These are phyloP conservation scores for Syzygium syzygioides DNA, from an alignment of 441 rosid species.

Conservation along the genomic window DNA sequence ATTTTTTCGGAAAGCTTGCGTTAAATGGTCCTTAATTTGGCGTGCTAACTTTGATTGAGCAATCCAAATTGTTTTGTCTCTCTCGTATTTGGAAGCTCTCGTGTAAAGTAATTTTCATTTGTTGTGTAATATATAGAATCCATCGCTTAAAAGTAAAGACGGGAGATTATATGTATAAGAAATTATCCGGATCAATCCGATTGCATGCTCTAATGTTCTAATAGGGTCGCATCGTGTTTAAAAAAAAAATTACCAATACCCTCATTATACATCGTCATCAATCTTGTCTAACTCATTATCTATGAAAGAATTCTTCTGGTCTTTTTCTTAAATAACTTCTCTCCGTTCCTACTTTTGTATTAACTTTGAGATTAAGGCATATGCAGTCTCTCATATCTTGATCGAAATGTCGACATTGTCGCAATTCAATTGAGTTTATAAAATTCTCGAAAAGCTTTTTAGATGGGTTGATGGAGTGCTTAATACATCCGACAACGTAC, in stretches of 20 bases:
- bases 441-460: no score
- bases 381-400: no score
- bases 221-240: neutral
- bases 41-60: neutral
- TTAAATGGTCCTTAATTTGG: no score
- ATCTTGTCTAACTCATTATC: neutral
- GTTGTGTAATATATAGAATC: neutral
- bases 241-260: neutral
- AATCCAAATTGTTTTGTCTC: neutral
- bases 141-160: neutral
- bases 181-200: neutral
- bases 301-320: accelerated
- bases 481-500: no score
- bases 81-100: neutral
- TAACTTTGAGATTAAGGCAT: no score
- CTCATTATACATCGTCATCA: accelerated
- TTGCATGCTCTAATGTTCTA: neutral
- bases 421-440: no score
- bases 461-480: no score
- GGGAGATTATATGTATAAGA: neutral
- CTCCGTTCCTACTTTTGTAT: neutral
- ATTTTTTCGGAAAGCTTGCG: no score
- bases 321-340: neutral
- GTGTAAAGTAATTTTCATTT: neutral
- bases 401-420: no score